Evolutionary conservation across 352 stramenopile genomes (phyloP), one percentile per base, ranked within the genome.

Genomic region (Phytopythium litorale): DNA sequence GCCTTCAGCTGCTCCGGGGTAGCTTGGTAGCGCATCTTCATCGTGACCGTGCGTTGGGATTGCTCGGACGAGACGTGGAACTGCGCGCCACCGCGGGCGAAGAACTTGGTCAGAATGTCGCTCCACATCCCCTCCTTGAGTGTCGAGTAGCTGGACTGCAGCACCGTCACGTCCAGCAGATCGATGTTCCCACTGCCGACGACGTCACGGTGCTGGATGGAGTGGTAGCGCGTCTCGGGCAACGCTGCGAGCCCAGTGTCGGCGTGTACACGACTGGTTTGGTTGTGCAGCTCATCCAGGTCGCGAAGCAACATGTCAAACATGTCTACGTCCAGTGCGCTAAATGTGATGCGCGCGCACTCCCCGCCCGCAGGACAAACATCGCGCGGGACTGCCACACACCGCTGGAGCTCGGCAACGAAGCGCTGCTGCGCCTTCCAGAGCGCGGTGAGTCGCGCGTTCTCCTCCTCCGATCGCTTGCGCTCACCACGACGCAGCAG

Each of bases 131-230:
- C 21, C 0, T 43, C 32, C 18, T 30, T 25, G 1, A 46, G 21
- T 18, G 35, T 30, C 16, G 35, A 21, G 32, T 33, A 58, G 33
- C 21, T 43, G 4, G 52, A 48, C 7, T 28, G 52, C 30, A 58
- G 18, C 18, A 43, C 23, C 52, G 52, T 58, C 18, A 58, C 52
- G 21, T 46, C 52, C n/a, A 58, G 35, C 33, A 58, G 15, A 23
- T 58, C 52, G 3, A 35, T 25, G 16, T 58, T 58, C 15, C 30
- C 32, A 15, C 4, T 33, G 33, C 7, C 52, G 28, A 25, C 8
- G 52, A 8, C 52, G 9, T 58, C n/a, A 3, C 52, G 52, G 15
- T 32, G 32, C 15, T 43, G 28, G 11, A 45, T 4, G 21, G 30
- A 13, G 19, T 46, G 16, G 23, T n/a, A 46, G 11, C 33, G 30